phyloP scores from a whole-genome alignment of 805 yeast species.

The Clavispora vitiphila region DNA sequence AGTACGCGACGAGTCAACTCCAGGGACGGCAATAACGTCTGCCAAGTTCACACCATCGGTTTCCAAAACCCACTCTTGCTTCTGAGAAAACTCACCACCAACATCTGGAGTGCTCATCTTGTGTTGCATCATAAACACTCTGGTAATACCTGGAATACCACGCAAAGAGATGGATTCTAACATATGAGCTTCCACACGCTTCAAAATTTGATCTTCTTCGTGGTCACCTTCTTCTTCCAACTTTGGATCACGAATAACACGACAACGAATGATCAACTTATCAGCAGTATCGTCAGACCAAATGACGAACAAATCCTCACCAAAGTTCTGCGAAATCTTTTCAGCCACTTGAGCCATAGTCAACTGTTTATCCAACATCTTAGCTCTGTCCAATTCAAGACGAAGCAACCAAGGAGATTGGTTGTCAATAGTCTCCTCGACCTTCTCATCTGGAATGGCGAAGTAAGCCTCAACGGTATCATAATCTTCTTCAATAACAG shows the following conservation, averaged over 20 bases:
- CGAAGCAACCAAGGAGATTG: conserved; percentile 98
- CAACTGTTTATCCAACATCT: conserved; percentile 96
- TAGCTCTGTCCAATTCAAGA: conserved; percentile 95
- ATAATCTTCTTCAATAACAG: conserved; percentile 94
- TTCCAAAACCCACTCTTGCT: conserved; percentile 97
- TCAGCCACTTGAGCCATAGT: conserved; percentile 98
- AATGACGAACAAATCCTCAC: conserved; percentile 91
- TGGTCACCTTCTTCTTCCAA: conserved; percentile 91
- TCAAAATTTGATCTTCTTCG: conserved; percentile 94
- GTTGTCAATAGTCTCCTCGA: conserved; percentile 86
- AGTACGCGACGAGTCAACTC: conserved; percentile 86
- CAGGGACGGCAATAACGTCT: conserved; percentile 91
- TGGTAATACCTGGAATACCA: conserved; percentile 91
- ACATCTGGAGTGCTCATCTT: conserved; percentile 67
- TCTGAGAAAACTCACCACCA: conserved; percentile 82
- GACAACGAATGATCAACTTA: conserved; percentile 92
- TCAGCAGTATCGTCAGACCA: conserved; percentile 99
- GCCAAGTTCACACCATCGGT: conserved; percentile 97
- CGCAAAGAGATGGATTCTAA: conserved; percentile 88
- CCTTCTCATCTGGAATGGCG: conserved; percentile 96
- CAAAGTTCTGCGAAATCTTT: conserved; percentile 86
- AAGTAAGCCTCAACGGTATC: conserved; percentile 97
- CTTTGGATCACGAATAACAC: conserved; percentile 96
- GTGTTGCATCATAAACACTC: conserved; percentile 87
- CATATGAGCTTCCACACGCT: conserved; percentile 94